Conservation (phyloP, 371 early-diverging fungal species). For the Mortierella sp. region DNA sequence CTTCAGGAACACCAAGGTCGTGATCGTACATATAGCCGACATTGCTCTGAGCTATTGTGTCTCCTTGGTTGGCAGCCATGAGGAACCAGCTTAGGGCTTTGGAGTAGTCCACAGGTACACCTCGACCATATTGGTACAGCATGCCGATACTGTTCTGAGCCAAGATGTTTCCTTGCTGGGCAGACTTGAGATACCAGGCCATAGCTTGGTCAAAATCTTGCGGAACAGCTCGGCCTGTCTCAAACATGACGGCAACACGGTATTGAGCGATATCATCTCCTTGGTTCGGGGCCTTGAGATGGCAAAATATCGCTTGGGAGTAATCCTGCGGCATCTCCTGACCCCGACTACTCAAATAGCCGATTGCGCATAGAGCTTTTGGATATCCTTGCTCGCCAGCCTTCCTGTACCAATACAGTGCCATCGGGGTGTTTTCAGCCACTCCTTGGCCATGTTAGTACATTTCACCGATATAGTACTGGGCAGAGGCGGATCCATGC, state of each 20-base stretch:
- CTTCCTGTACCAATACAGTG: constrained; percentile 66
- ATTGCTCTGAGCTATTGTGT: neutral
- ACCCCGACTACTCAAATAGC: constrained; percentile 74
- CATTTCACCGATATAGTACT: constrained; percentile 25
- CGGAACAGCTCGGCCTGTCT: neutral
- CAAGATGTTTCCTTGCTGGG: constrained; percentile 54
- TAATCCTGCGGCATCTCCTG: constrained; percentile 67
- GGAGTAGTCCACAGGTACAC: neutral
- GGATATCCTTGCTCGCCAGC: constrained; percentile 74
- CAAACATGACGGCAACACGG: neutral
- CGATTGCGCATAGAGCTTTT: constrained; percentile 78
- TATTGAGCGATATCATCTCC: constrained; percentile 26
- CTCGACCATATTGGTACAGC: neutral
- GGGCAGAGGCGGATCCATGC: neutral
- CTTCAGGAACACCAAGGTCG: neutral
- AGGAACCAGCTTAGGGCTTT: neutral
- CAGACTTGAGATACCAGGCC: constrained; percentile 65
- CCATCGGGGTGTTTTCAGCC: neutral
- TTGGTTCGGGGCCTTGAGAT: constrained; percentile 68
- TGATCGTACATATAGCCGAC: neutral
- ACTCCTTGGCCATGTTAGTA: constrained; percentile 22
- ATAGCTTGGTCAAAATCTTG: constrained; percentile 56
- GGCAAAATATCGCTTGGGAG: constrained; percentile 69
- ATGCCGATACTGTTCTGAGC: neutral
- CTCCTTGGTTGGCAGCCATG: neutral